These are phyloP conservation scores for Cyclotella kingstonii DNA, from an alignment of 108 stramenopile species.

Conservation along the genomic window DNA sequence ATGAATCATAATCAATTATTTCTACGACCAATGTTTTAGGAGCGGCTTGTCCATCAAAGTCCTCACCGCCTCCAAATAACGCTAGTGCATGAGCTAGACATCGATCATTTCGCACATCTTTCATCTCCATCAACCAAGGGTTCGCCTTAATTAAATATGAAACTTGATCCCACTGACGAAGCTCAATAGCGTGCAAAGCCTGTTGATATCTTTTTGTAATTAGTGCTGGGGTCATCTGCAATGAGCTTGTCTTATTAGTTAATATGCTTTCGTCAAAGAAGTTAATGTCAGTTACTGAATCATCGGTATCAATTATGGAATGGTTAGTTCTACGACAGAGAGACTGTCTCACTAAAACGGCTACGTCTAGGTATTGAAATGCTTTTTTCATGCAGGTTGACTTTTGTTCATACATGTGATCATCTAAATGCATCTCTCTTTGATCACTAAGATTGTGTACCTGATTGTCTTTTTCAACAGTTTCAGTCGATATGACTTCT, in stretches of 20 bases:
- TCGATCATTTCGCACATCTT: conserved; percentile 77
- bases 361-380: conserved; percentile 20
- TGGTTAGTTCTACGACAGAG: conserved; percentile 6
- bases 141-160: conserved; percentile 75
- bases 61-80: conserved; percentile 57
- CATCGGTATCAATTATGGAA: conserved; percentile 81
- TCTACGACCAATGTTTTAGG: conserved; percentile 55
- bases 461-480: too few relatives aligned
- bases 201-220: conserved; percentile 78
- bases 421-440: too few relatives aligned
- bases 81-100: conserved; percentile 77
- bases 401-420: neutral
- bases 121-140: conserved; percentile 87
- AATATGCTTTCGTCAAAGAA: conserved; percentile 28
- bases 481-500: too few relatives aligned
- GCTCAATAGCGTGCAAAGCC: conserved; percentile 74
- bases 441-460: too few relatives aligned
- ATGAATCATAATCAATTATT: conserved; percentile 62
- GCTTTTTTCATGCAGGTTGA: neutral
- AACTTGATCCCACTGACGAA: conserved; percentile 76
- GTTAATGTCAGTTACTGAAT: conserved; percentile 48
- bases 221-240: conserved; percentile 78
- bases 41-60: conserved; percentile 25
- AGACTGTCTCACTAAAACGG: conserved; percentile 30
- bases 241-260: conserved; percentile 31